Percentiles rank a stretch among this genome's conserved stretches.
These are phyloP conservation scores for Dentiscutata heterogama DNA, from an alignment of 371 early-diverging fungal species.

Conservation along the genomic window DNA sequence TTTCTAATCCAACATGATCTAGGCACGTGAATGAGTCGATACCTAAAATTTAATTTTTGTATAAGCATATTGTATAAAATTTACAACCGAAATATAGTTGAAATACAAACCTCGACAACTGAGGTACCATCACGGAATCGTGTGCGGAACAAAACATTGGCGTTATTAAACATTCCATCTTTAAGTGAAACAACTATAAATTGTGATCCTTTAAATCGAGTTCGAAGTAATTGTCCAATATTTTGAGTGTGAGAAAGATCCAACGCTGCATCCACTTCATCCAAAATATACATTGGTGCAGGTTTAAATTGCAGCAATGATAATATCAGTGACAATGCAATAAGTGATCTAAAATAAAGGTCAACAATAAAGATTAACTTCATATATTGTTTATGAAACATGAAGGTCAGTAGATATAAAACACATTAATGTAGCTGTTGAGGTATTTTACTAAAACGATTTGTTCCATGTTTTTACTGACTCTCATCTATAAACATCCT, in stretches of 20 bases:
- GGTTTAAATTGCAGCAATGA: slow-evolving; percentile 98
- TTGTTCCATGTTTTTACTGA: background rate
- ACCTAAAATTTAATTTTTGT: no score
- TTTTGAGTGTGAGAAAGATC: slow-evolving; percentile 99
- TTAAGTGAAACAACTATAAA: slow-evolving; percentile 99
- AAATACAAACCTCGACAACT: slow-evolving; percentile 76
- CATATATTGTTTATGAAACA: no score
- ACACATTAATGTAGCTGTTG: no score
- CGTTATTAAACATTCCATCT: slow-evolving; percentile 99
- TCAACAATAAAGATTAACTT: background rate
- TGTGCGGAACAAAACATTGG: slow-evolving; percentile 97
- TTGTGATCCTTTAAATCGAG: slow-evolving; percentile 97
- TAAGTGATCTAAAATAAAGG: slow-evolving; percentile 74
- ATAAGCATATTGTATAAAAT: no score
- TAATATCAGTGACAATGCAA: slow-evolving; percentile 98
- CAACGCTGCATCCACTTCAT: slow-evolving; percentile 99
- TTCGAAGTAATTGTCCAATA: slow-evolving; percentile 97
- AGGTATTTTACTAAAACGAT: background rate
- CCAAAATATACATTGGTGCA: slow-evolving; percentile 99
- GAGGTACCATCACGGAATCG: slow-evolving; percentile 97
- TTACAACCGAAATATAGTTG: no score
- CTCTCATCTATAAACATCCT: background rate
- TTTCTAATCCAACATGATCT: no score
- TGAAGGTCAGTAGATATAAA: background rate
- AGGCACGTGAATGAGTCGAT: no score